Conservation (phyloP, 2,329 filamentous ascomycete genomes). For the Epichloe baconii region DNA sequence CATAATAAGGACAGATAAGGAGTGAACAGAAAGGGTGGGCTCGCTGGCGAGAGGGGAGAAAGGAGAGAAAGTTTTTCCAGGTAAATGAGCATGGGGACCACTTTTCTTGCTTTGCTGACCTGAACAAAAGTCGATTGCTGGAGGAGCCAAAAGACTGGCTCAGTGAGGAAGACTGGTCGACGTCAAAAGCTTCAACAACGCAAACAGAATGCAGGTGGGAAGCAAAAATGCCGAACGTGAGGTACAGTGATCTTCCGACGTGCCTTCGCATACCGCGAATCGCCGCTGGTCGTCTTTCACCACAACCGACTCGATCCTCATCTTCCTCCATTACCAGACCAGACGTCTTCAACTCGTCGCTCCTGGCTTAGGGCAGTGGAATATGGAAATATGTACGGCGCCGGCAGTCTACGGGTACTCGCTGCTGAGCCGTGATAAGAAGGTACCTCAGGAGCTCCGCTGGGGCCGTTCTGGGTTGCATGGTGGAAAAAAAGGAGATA, state of each 20-base stretch:
- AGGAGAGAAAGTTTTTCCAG: not conserved
- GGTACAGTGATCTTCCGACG: not conserved
- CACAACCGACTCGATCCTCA: too few species aligned
- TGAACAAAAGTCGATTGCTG: not conserved
- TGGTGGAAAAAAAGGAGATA: slow-evolving; percentile 23
- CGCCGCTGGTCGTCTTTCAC: too few species aligned
- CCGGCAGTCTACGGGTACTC: slow-evolving; percentile 7
- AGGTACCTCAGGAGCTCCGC: slow-evolving; percentile 26
- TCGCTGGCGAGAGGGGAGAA: not conserved
- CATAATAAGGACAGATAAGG: not conserved
- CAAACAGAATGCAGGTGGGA: too few species aligned
- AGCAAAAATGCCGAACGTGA: not conserved
- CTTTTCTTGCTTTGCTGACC: not conserved
- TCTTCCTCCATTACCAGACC: too few species aligned
- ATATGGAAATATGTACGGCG: too few species aligned
- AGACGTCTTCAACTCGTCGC: too few species aligned
- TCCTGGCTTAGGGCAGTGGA: too few species aligned
- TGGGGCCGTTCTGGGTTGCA: slow-evolving; percentile 19
- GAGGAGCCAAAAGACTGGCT: too few species aligned
- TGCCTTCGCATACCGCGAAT: not conserved
- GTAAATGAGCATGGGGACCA: not conserved
- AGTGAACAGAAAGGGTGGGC: not conserved
- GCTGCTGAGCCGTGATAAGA: slow-evolving; percentile 17
- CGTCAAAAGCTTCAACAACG: too few species aligned
- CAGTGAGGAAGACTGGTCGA: too few species aligned